phyloP scores from a whole-genome alignment of 163 green algal species.

The Smithsoniella earleae region DNA sequence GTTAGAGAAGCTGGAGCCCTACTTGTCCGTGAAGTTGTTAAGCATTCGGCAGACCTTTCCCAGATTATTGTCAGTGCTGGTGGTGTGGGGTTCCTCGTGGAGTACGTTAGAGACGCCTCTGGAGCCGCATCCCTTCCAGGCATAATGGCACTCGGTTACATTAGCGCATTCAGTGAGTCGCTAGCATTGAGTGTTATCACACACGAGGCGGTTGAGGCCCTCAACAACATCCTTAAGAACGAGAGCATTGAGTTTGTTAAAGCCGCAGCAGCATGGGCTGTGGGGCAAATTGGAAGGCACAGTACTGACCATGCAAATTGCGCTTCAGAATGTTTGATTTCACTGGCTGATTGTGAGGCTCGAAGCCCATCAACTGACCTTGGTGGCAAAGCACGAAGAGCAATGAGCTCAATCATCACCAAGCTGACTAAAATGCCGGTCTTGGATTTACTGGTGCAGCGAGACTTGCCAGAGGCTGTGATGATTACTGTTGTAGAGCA shows the following conservation, averaged over 20 bases:
- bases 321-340: conserved; percentile 64
- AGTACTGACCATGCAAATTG: conserved; percentile 72
- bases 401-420: conserved; percentile 63
- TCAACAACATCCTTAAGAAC: conserved; percentile 42
- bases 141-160: conserved; percentile 82
- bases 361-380: conserved; percentile 75
- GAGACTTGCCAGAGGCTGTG: conserved; percentile 54
- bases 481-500: conserved; percentile 73
- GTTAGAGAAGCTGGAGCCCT: conserved; percentile 70
- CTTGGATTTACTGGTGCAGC: conserved; percentile 68
- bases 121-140: conserved; percentile 46
- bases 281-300: conserved; percentile 60
- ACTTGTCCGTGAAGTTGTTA: conserved; percentile 63
- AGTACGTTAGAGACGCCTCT: conserved; percentile 45
- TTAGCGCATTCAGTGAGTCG: conserved; percentile 73
- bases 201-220: conserved; percentile 48
- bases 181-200: conserved; percentile 66
- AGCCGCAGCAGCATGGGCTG: conserved; percentile 61
- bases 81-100: conserved; percentile 67
- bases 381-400: conserved; percentile 65
- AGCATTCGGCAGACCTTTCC: conserved; percentile 75
- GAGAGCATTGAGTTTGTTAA: conserved; percentile 74
- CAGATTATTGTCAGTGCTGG: conserved; percentile 74
- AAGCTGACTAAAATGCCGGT: conserved; percentile 71
- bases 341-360: conserved; percentile 53